Evolutionary conservation across 2,329 filamentous ascomycete species (phyloP), one percentile per base, ranked within the genome.

Genomic region (Fusarium udum): DNA sequence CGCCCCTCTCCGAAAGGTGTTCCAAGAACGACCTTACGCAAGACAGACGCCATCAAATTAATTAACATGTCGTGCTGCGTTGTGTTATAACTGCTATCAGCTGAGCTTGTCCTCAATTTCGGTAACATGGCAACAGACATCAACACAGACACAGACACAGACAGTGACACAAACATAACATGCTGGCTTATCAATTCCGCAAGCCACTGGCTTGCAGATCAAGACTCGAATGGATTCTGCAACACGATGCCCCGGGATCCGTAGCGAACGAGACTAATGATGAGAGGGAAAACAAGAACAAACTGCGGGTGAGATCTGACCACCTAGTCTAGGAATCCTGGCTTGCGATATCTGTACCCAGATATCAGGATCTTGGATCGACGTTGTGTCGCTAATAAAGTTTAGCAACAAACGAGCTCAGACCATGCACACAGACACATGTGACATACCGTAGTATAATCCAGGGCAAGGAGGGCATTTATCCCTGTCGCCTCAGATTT

Each of bases 201-300:
- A 69, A 61, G 64, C 59, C 65, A 65, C 45, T 31, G 39, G 49
- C 39, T 43, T 69, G 36, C 39, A 60, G 58, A 64, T 72, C 53
- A 64, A 43, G 36, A 24, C 46, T 49, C 34, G 20, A 40, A 63
- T 56, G 32, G 46, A 40, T 61, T 48, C 48, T 55, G 31, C 24
- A 62, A 36, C 28, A 34, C 51, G 15, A 31, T 42, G 26, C 26
- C 46, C 34, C 46, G 37, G 37, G 18, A 53, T 34, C 18, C 26
- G 36, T 61, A 20, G 28, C 39, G 48, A 57, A 52, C 22, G 40
- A 40, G 34, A 16, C n/a, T 11, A 36, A 24, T 52, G 48, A 52
- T 36, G 16, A 24, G 31, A 34, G 48, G n/a, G 48, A 24, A 31
- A n/a, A 18, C 22, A 32, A 51, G 31, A 28, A 22, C 22, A 26